Evolutionary conservation across 2,329 filamentous ascomycete genomes (phyloP), one percentile per base, ranked within the genome.

Genomic region (Nigrospora osmanthi): DNA sequence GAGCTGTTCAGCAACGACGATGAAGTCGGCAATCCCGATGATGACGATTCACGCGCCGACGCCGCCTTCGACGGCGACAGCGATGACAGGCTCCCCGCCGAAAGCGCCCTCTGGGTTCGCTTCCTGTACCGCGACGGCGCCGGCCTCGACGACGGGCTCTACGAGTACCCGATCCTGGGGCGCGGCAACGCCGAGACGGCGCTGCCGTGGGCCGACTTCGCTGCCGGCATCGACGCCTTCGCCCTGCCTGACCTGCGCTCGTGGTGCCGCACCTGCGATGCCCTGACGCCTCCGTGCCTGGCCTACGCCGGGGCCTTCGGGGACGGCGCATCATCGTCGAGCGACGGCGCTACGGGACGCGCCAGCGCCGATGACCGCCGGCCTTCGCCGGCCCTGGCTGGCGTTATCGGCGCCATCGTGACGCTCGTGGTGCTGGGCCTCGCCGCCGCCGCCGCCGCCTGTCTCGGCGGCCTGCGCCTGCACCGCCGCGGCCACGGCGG

Each of bases 71-170:
- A n/a, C n/a, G n/a, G n/a, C n/a, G 11, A 14, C 30, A 12, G 14
- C 11, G 4, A 4, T 15, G 15, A 11, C n/a, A 9, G n/a, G n/a
- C 10, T 58, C 43, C 68, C 69, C 0, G 39, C 50, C 3, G 45
- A 52, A 0, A 54, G 65, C 11, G 64, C 73, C 16, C 61, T 81
- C 14, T 68, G 62, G 46, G 70, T 82, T 5, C 72, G 78, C n/a
- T 78, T 82, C 56, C 58, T 74, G 4, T 81, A 79, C 62, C 71
- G 73, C 31, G 70, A 73, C 36, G 69, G 70, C 44, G 69, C 71
- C 7, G 62, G 67, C 15, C 47, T 54, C 1, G 55, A 58, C 5
- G 58, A 62, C 0, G 48, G 55, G 0, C 63, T 74, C n/a, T 48
- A 47, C 3, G 56, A 59, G 32, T 67, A 69, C 38, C 52, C 66